Conservation (phyloP, 108 stramenopile species). For the Discostella stelligeroides region DNA sequence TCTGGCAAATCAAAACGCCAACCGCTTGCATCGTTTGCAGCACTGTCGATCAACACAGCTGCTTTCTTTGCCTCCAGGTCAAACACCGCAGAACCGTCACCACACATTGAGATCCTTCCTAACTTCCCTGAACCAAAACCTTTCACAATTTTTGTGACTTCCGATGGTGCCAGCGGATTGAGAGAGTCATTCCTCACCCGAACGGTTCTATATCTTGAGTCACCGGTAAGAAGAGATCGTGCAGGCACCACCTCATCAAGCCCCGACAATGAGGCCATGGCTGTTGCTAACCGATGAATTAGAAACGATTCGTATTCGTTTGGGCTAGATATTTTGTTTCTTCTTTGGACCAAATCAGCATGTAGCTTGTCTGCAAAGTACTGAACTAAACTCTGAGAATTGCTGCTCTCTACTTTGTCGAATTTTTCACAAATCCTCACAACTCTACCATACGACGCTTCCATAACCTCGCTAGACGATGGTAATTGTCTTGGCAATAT, state of each 20-base stretch:
- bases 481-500: slow-evolving; percentile 48
- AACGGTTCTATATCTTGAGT: slow-evolving; percentile 52
- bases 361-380: slow-evolving; percentile 36
- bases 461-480: slow-evolving; percentile 53
- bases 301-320: slow-evolving; percentile 20
- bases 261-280: slow-evolving; percentile 55
- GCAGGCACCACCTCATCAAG: slow-evolving; percentile 44
- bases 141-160: slow-evolving; percentile 52
- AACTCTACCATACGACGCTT: slow-evolving; percentile 50
- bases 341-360: slow-evolving; percentile 14
- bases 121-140: slow-evolving; percentile 61
- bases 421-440: slow-evolving; percentile 26
- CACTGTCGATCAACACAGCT: slow-evolving; percentile 32
- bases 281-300: slow-evolving; percentile 42
- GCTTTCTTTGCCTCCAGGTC: slow-evolving; percentile 54
- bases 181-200: slow-evolving; percentile 29
- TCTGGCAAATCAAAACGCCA: slow-evolving; percentile 33
- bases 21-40: slow-evolving; percentile 16
- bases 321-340: slow-evolving; percentile 1
- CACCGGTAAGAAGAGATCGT: slow-evolving; percentile 58
- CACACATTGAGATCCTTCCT: slow-evolving; percentile 51
- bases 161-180: slow-evolving; percentile 42
- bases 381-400: slow-evolving; percentile 21
- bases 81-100: slow-evolving; percentile 63
- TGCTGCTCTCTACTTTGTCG: not conserved